Conservation (phyloP, 225 moss, liverwort and hornwort species). For the Pseudisothecium myosuroides region DNA sequence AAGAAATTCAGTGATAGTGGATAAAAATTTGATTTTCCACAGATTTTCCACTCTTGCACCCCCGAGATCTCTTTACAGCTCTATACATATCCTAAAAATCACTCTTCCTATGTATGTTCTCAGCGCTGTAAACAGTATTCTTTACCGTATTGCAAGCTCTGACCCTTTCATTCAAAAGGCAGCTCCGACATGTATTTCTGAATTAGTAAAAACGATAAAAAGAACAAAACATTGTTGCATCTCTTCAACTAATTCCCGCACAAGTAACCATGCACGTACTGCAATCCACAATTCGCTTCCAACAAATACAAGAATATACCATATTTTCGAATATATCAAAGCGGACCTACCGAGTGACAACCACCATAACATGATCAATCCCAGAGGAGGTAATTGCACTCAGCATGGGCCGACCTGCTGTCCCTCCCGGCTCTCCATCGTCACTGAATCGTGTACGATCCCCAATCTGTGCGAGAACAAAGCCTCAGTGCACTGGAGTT, state of each 20-base stretch:
- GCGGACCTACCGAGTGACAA: conserved; percentile 39
- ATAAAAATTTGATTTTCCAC: not conserved
- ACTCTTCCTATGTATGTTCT: not conserved
- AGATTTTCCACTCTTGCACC: not conserved
- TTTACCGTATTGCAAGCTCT: not conserved
- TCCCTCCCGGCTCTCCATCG: conserved; percentile 66
- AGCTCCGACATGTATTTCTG: not conserved
- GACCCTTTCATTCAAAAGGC: not conserved
- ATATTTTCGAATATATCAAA: not conserved
- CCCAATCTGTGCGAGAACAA: conserved; percentile 27
- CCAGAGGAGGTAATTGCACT: conserved; percentile 38
- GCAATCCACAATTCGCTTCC: not conserved
- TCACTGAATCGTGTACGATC: conserved; percentile 50
- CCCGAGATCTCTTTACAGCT: not conserved
- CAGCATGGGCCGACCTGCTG: conserved; percentile 51
- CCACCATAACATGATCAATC: conserved; percentile 49
- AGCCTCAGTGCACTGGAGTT: not conserved
- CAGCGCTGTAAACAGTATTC: not conserved
- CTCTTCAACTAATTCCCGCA: not conserved
- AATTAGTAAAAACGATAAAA: not conserved
- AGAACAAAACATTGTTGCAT: not conserved
- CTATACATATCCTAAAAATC: not conserved
- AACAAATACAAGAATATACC: not conserved
- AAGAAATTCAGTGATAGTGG: not conserved
- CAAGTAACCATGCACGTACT: not conserved